Evolutionary conservation across 345 rosid species (phyloP), one percentile per base, ranked within the genome.

Genomic region (Punica granatum): DNA sequence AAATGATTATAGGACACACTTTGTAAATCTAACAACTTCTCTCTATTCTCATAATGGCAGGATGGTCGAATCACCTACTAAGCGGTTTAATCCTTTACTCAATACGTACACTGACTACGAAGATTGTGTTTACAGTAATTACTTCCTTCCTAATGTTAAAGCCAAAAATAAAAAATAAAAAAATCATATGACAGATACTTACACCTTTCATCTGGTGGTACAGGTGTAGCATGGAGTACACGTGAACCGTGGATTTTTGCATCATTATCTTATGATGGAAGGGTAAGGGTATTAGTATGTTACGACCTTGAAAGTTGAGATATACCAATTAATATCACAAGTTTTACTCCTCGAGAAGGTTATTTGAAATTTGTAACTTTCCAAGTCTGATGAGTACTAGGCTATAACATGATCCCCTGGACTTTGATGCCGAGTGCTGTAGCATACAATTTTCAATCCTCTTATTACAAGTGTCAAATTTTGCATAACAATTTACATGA

Each of bases 161-260:
- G n/a, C n/a, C n/a, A n/a, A n/a, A n/a, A n/a, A n/a, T n/a, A n/a
- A n/a, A n/a, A n/a, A 36, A 21, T 28, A 44, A 44, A 26, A 48
- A 19, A 56, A 51, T 65, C 35, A 3, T 26, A 6, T 18, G 18
- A 68, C 23, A 21, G 7, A 23, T 26, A 43, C 49, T 42, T 64
- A 66, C 63, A 69, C 51, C 32, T 51, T 51, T 67, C 74, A 56
- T 74, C 73, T 70, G 1, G 65, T 63, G 73, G 67, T 30, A 43
- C 80, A 91, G 99, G 95, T 64, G 87, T 94, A 74, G 84, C 95
- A 65, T 91, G 97, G 99, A 91, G 97, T 77, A 79, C 85, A 63
- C 87, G 88, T 9, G 97, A 91, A 74, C 95, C 92, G 54, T 91
- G 85, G 92, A 75, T 91, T 63, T 94, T 89, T 76, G 95, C 97